phyloP scores from a whole-genome alignment of 228 moss, liverwort and hornwort genomes.

The Sphagnum fallax region DNA sequence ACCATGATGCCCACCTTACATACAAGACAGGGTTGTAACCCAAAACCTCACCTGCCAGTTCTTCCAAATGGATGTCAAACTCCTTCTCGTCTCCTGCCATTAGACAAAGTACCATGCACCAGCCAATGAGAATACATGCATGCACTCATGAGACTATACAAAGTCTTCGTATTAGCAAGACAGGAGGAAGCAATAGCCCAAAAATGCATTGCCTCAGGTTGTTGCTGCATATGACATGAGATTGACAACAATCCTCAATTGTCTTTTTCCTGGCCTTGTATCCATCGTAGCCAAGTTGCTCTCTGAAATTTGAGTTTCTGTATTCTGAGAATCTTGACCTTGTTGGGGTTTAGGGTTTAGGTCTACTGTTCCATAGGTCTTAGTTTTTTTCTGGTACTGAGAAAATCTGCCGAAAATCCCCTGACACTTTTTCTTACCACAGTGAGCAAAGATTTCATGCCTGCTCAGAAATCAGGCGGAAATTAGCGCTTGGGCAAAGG shows the following conservation, averaged over 20 bases:
- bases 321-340: too few species aligned
- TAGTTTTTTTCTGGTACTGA: too few species aligned
- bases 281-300: too few species aligned
- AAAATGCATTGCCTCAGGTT: constrained; percentile 8
- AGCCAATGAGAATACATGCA: not conserved
- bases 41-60: constrained; percentile 66
- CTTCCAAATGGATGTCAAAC: constrained; percentile 56
- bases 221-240: not conserved
- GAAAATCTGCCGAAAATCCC: too few species aligned
- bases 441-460: too few species aligned
- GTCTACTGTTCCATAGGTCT: too few species aligned
- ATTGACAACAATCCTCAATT: not conserved
- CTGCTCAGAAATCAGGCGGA: too few species aligned
- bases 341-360: too few species aligned
- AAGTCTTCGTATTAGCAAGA: not conserved
- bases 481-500: too few species aligned
- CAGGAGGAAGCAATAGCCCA: not conserved
- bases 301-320: too few species aligned
- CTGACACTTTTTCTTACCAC: too few species aligned
- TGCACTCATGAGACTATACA: not conserved
- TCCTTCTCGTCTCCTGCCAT: constrained; percentile 37
- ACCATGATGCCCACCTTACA: not conserved
- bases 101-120: constrained; percentile 2
- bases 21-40: not conserved
- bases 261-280: too few species aligned